Evolutionary conservation across 805 yeast genomes (phyloP).

Genomic region (Suhomyces sp.): DNA sequence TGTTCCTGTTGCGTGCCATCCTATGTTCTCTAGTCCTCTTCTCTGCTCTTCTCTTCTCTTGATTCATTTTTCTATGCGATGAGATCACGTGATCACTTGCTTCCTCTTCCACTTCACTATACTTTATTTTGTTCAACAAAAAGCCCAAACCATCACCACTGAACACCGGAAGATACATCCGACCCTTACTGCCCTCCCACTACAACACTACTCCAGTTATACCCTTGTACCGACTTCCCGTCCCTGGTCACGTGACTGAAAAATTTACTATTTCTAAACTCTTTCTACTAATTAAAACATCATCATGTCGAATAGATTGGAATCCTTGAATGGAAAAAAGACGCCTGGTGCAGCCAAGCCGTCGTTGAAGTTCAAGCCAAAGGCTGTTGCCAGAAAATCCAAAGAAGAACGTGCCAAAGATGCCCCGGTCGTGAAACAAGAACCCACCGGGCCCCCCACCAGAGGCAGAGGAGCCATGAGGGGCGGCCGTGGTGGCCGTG

Average conservation of each 20-base stretch:
- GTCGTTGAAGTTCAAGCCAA: constrained; percentile 76
- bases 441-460: constrained; percentile 16
- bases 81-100: not conserved
- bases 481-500: constrained; percentile 30
- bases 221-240: too few relatives aligned
- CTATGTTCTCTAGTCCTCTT: not conserved
- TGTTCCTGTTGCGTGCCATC: constrained; percentile 20
- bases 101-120: too few relatives aligned
- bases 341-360: constrained; percentile 37
- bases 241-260: not conserved
- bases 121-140: too few relatives aligned
- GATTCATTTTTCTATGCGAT: not conserved
- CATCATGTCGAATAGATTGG: constrained; percentile 41
- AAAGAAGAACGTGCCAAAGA: constrained; percentile 80
- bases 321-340: constrained; percentile 37
- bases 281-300: not conserved
- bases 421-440: constrained; percentile 54
- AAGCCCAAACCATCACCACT: not conserved
- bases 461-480: constrained; percentile 24
- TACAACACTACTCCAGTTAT: too few relatives aligned
- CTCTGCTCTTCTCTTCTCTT: not conserved
- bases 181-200: not conserved
- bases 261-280: not conserved
- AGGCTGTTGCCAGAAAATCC: constrained; percentile 77
- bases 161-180: not conserved